Evolutionary conservation across 371 early-diverging fungal species (phyloP).

Genomic region (Nematocida minor): DNA sequence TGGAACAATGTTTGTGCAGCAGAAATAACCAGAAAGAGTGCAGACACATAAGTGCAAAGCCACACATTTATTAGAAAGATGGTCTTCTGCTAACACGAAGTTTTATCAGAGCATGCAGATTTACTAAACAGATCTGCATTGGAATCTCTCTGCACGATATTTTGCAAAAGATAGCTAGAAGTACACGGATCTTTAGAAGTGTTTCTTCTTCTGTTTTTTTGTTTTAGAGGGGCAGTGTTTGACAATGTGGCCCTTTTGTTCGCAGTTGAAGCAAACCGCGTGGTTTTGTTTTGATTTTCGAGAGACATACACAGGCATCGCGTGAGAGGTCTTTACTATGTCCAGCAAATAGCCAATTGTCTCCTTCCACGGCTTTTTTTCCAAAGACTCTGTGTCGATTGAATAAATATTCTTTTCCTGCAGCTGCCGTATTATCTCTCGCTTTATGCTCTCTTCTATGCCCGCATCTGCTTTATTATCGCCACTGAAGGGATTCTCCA

Average conservation of each 20-base stretch:
- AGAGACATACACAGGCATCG: neutral
- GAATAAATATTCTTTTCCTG: neutral
- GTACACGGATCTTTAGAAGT: too few relatives aligned
- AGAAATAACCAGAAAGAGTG: too few relatives aligned
- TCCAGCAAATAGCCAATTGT: constrained; percentile 7
- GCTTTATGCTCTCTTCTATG: neutral
- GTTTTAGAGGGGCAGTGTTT: constrained; percentile 15
- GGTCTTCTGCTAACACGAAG: too few relatives aligned
- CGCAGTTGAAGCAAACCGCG: constrained; percentile 29
- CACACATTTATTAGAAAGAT: too few relatives aligned
- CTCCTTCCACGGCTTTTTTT: neutral
- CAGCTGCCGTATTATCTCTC: neutral
- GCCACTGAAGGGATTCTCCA: too few relatives aligned
- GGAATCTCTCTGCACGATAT: too few relatives aligned
- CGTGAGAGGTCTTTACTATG: neutral
- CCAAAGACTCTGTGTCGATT: neutral
- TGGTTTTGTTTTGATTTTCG: neutral
- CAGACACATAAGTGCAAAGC: too few relatives aligned
- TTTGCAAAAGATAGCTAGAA: too few relatives aligned
- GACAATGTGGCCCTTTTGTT: constrained; percentile 39
- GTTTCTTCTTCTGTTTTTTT: neutral
- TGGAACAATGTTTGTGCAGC: too few relatives aligned
- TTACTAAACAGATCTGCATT: too few relatives aligned
- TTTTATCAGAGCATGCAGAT: too few relatives aligned
- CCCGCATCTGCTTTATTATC: too few relatives aligned